Evolutionary conservation across 768 basidiomycete genomes (phyloP), one percentile per base, ranked within the genome.

Genomic region (Epithele typhae): DNA sequence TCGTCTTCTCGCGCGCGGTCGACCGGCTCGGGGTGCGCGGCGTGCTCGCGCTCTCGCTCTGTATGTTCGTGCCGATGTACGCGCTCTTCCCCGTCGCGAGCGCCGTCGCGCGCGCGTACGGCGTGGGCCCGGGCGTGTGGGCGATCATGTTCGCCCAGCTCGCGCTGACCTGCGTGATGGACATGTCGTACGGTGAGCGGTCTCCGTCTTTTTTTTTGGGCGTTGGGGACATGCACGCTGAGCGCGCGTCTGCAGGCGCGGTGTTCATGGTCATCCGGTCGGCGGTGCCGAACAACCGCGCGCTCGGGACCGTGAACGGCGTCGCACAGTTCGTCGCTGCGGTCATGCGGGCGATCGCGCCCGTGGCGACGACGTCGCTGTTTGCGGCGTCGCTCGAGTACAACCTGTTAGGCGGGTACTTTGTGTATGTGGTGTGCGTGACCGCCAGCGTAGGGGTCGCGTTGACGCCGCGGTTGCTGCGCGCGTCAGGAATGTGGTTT

Each of bases 221-320:
- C n/a, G n/a, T n/a, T n/a, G n/a, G n/a, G n/a, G n/a, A n/a, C n/a
- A n/a, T n/a, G n/a, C n/a, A n/a, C n/a, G n/a, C n/a, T n/a, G n/a
- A n/a, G 11, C 5, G 8, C 17, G n/a, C n/a, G n/a, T 14, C 7
- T 19, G 10, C 37, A 49, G 61, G 63, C 45, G 12, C 54, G 39
- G 55, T 62, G 21, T 66, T 66, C 45, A 58, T 69, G 45, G 67
- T 56, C 49, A 43, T 68, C 48, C 53, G 57, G 19, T 48, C 64
- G 5, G 43, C 65, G 3, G 53, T 61, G 12, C 60, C 64, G n/a
- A 62, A 53, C 34, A 55, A 53, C 37, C 47, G 55, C 4, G 58
- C 73, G 4, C 65, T 85, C 8, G 80, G 76, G 3, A 69, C 77
- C 5, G 69, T 71, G 19, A 81, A 79, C 52, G 78, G 80, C 2